These are phyloP conservation scores for Ceratobasidium sp. DNA, from an alignment of 1,284 basidiomycete species.

Conservation along the genomic window DNA sequence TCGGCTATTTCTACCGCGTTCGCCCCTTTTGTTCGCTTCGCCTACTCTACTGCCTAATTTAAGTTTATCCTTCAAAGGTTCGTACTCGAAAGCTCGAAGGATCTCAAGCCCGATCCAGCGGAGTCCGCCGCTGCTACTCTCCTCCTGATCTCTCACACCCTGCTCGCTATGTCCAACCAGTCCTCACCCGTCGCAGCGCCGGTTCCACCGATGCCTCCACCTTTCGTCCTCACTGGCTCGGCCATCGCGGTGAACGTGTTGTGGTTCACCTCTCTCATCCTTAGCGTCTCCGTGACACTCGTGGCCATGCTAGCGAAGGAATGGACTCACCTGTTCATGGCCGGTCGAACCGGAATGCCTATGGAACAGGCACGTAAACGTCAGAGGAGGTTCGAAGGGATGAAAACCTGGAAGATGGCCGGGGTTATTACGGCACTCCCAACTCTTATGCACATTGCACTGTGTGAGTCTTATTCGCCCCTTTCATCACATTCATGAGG, in stretches of 20 bases:
- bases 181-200: background rate
- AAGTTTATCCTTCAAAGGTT: background rate
- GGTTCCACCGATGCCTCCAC: background rate
- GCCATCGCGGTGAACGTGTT: background rate
- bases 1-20: conserved; percentile 11
- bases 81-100: background rate
- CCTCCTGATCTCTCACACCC: background rate
- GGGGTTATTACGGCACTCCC: background rate
- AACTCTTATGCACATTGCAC: conserved; percentile 2
- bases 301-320: conserved; percentile 2
- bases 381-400: conserved; percentile 4
- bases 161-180: conserved; percentile 1
- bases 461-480: background rate
- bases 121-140: background rate
- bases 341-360: background rate
- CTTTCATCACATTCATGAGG: no score
- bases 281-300: background rate
- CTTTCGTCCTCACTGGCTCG: background rate
- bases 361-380: conserved; percentile 13
- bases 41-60: background rate
- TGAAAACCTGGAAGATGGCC: conserved; percentile 1
- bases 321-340: background rate
- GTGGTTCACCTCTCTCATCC: background rate
- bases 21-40: background rate
- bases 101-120: conserved; percentile 1